phyloP scores from a whole-genome alignment of 2,329 filamentous ascomycete genomes.

The Knoxdaviesia proteae region DNA sequence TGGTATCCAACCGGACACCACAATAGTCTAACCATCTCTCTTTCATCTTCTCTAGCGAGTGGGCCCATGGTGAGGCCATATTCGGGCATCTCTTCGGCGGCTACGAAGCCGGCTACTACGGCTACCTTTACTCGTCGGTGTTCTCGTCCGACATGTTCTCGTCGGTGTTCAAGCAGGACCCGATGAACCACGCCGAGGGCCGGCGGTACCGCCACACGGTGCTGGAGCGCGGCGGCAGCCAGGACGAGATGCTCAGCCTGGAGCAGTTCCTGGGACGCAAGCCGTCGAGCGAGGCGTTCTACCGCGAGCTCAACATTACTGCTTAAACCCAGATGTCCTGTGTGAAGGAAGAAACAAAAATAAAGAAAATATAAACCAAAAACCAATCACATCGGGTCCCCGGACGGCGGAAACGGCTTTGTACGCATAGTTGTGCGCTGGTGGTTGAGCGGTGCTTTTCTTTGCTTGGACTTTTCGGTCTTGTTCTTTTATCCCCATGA shows the following conservation, averaged over 20 bases:
- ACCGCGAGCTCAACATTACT: constrained; percentile 45
- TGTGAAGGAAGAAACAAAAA: too few relatives aligned
- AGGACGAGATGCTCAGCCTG: constrained; percentile 63
- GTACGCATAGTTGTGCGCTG: too few relatives aligned
- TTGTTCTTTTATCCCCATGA: too few relatives aligned
- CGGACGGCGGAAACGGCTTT: too few relatives aligned
- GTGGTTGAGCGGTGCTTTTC: too few relatives aligned
- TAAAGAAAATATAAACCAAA: too few relatives aligned
- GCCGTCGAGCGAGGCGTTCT: constrained; percentile 62
- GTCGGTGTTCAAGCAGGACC: constrained; percentile 54
- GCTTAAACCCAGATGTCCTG: background rate
- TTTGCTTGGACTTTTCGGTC: too few relatives aligned
- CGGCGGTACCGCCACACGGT: constrained; percentile 60
- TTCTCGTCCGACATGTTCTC: constrained; percentile 80
- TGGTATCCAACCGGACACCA: background rate
- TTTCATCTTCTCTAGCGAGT: constrained; percentile 21
- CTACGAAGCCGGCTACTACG: constrained; percentile 73
- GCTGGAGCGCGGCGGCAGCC: constrained; percentile 54
- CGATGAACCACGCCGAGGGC: constrained; percentile 56
- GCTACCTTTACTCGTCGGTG: constrained; percentile 53
- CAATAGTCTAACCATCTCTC: constrained; percentile 9
- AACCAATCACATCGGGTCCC: too few relatives aligned
- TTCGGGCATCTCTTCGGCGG: constrained; percentile 71
- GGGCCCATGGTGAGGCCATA: constrained; percentile 60
- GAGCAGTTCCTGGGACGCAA: constrained; percentile 60